Evolutionary conservation across 371 early-diverging fungal genomes (phyloP).

Genomic region (Syncephalastrum racemosum): DNA sequence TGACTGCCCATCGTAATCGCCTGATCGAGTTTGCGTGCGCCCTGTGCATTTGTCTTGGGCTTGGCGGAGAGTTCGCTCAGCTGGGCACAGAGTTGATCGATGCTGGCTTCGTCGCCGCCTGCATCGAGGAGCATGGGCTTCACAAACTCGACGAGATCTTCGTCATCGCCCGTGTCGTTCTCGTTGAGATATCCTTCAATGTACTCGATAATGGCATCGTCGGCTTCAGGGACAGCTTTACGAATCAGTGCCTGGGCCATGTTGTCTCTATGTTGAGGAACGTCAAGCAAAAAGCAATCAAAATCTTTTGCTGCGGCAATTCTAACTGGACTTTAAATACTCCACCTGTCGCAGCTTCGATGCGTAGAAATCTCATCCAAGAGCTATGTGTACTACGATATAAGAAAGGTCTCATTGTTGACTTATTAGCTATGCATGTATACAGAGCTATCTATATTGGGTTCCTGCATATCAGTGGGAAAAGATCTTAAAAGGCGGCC

Average conservation of each 20-base stretch:
- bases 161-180: slow-evolving; percentile 62
- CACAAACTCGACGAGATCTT: slow-evolving; percentile 84
- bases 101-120: slow-evolving; percentile 61
- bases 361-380: no score
- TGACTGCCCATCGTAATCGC: slow-evolving; percentile 60
- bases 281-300: slow-evolving; percentile 2
- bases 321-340: no score
- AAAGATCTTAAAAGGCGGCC: no score
- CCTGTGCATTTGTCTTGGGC: neutral
- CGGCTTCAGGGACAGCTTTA: slow-evolving; percentile 69
- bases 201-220: slow-evolving; percentile 79
- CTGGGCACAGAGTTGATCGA: slow-evolving; percentile 64
- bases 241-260: slow-evolving; percentile 55
- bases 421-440: no score
- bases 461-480: no score
- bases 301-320: neutral
- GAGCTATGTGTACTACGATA: no score
- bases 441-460: no score
- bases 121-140: slow-evolving; percentile 84
- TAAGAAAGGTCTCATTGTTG: no score
- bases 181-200: slow-evolving; percentile 85
- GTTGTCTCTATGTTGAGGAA: neutral
- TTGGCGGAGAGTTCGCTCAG: slow-evolving; percentile 53
- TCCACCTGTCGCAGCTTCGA: no score
- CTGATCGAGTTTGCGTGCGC: slow-evolving; percentile 52